Conservation (phyloP, 495 filamentous ascomycete genomes). For the Aspergillus ostianus region DNA sequence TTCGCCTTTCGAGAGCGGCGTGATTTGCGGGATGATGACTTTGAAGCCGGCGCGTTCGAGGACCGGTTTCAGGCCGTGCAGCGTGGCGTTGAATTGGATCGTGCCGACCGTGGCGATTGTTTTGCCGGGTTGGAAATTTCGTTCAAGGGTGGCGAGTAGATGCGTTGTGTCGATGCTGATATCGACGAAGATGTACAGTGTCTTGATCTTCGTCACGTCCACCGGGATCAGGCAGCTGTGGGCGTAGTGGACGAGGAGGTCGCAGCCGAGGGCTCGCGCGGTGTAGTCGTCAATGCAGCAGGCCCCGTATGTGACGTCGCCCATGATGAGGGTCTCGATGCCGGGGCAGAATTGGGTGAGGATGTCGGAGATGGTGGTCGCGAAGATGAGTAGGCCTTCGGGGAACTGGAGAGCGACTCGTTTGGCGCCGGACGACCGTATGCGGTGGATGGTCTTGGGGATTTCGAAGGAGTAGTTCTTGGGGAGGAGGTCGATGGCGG, state of each 20-base stretch:
- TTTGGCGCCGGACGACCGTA: constrained; percentile 72
- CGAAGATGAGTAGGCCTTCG: constrained; percentile 92
- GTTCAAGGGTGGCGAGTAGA: constrained; percentile 79
- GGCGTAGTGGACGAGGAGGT: constrained; percentile 94
- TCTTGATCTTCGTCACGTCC: constrained; percentile 91
- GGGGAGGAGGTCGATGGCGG: constrained; percentile 82
- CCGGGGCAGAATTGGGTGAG: constrained; percentile 90
- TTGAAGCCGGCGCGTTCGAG: constrained; percentile 80
- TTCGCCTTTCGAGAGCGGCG: constrained; percentile 89
- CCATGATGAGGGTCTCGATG: constrained; percentile 93
- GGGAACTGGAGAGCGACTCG: constrained; percentile 93
- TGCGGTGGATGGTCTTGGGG: constrained; percentile 93
- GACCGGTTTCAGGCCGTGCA: constrained; percentile 73
- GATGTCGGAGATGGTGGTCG: constrained; percentile 97
- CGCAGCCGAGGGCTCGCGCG: constrained; percentile 88
- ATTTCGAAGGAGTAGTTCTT: constrained; percentile 98
- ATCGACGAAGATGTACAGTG: constrained; percentile 96
- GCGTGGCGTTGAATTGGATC: constrained; percentile 97
- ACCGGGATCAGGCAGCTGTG: constrained; percentile 96
- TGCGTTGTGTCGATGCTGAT: constrained; percentile 92
- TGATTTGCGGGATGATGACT: constrained; percentile 85
- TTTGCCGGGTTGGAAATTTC: constrained; percentile 81
- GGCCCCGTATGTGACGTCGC: constrained; percentile 97
- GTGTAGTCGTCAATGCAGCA: constrained; percentile 99
- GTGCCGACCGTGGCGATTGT: constrained; percentile 92